A percentile compares a stretch with the other conserved stretches of the same genome.
Conservation (phyloP, 805 yeast species). For the Lachancea lanzarotensis region DNA sequence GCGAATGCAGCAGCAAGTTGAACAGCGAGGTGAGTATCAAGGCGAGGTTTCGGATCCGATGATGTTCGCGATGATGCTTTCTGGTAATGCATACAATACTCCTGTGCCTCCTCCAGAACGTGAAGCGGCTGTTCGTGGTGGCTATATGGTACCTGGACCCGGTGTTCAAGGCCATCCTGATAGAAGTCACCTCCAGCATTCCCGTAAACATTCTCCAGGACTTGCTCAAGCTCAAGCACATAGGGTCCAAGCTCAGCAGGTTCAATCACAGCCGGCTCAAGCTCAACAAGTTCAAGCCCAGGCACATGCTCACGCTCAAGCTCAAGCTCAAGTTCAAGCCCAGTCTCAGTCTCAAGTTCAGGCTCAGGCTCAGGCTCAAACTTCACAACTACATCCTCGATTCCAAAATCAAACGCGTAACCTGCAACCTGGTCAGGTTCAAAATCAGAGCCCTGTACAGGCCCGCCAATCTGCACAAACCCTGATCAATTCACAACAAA, state of each 20-base stretch:
- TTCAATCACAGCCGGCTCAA: constrained; percentile 1
- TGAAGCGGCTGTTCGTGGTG: neutral
- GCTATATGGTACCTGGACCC: neutral
- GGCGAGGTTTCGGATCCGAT: constrained; percentile 29
- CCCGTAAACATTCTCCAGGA: constrained; percentile 10
- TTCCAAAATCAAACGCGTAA: constrained; percentile 6
- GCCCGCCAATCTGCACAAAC: constrained; percentile 3
- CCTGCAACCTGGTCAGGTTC: constrained; percentile 6
- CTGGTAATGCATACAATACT: constrained; percentile 7
- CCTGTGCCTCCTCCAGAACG: constrained; percentile 9
- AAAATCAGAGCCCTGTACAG: constrained; percentile 2
- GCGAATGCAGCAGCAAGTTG: constrained; percentile 38
- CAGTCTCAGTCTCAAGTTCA: constrained; percentile 4
- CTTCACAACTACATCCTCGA: neutral
- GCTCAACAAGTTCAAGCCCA: constrained; percentile 5
- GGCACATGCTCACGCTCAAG: constrained; percentile 6
- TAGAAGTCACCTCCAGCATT: constrained; percentile 20
- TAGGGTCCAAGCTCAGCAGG: constrained; percentile 7
- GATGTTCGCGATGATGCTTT: constrained; percentile 11
- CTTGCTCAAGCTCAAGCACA: constrained; percentile 16
- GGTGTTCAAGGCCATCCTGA: neutral
- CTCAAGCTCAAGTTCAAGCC: constrained; percentile 7
- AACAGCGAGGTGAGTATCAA: constrained; percentile 34
- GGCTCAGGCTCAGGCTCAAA: constrained; percentile 5
- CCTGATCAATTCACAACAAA: constrained; percentile 4